Conservation (phyloP, 1,139 yeast genomes). For the Scheffersomyces insectosa region DNA sequence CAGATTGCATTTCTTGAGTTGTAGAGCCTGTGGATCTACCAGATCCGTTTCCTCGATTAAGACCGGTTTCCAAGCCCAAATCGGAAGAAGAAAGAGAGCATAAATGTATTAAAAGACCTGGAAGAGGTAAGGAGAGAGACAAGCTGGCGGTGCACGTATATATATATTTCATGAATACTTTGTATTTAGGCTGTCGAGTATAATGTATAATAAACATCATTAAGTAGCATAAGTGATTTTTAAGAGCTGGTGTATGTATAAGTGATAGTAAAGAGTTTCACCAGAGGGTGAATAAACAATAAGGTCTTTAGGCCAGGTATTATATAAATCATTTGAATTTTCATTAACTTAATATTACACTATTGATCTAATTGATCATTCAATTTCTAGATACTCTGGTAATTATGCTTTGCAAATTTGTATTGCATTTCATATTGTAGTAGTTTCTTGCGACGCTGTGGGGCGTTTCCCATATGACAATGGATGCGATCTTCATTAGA, state of each 20-base stretch:
- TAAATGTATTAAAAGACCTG: constrained; percentile 9
- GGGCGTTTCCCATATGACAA: too few relatives aligned
- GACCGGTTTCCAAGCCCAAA: constrained; percentile 99
- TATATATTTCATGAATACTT: constrained; percentile 3
- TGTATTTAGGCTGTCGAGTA: constrained; percentile 1
- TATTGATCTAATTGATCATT: background rate
- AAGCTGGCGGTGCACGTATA: constrained; percentile 3
- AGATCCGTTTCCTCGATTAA: constrained; percentile 96
- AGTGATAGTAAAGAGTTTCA: too few relatives aligned
- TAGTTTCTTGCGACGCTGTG: too few relatives aligned
- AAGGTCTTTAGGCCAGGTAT: background rate
- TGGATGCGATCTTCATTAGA: too few relatives aligned
- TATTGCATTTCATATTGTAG: too few relatives aligned
- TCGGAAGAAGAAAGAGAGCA: constrained; percentile 70
- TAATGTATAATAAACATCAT: constrained; percentile 9
- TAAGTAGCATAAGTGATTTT: too few relatives aligned
- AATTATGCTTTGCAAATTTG: too few relatives aligned
- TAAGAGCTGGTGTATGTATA: too few relatives aligned
- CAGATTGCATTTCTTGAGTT: constrained; percentile 95
- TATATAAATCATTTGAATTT: constrained; percentile 1
- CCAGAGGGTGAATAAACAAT: too few relatives aligned
- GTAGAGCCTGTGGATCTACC: constrained; percentile 97
- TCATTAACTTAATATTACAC: constrained; percentile 8
- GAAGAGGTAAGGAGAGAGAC: too few relatives aligned
- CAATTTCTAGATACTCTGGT: too few relatives aligned